These are phyloP conservation scores for Pythium aquatile DNA, from an alignment of 352 stramenopile species.

Conservation along the genomic window DNA sequence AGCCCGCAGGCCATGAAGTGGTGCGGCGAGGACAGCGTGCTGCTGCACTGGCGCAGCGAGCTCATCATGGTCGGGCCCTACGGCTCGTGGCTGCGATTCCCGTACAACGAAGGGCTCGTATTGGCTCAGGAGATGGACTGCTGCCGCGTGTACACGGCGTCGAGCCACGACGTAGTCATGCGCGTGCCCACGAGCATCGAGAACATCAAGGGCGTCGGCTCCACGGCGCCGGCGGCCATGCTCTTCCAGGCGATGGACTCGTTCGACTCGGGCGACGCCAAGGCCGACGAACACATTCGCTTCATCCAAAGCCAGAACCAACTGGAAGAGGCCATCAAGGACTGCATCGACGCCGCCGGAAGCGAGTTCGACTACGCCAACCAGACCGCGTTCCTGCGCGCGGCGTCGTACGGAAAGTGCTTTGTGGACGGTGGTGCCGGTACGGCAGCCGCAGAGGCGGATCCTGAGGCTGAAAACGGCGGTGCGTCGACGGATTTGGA, in stretches of 20 bases:
- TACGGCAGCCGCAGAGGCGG: constrained; percentile 20
- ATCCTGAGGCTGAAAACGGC: constrained; percentile 12
- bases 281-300: constrained; percentile 89
- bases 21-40: constrained; percentile 90
- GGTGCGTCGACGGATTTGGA: constrained; percentile 45
- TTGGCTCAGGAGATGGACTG: constrained; percentile 61
- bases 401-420: constrained; percentile 65
- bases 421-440: constrained; percentile 47
- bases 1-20: constrained; percentile 77
- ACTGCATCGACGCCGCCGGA: constrained; percentile 84
- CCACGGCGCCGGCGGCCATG: constrained; percentile 85
- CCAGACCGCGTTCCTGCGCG: constrained; percentile 80
- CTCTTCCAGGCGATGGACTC: constrained; percentile 89
- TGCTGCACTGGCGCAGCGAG: constrained; percentile 85
- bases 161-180: constrained; percentile 82
- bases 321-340: constrained; percentile 83
- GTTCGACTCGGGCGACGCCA: constrained; percentile 85
- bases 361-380: constrained; percentile 84
- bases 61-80: constrained; percentile 87
- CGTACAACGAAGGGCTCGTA: constrained; percentile 74
- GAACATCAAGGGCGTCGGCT: constrained; percentile 86
- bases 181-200: constrained; percentile 81
- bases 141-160: constrained; percentile 50
- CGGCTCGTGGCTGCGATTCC: constrained; percentile 83
- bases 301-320: constrained; percentile 81